Conservation (phyloP, 148 eudicot genomes). For the Camellia japonica region DNA sequence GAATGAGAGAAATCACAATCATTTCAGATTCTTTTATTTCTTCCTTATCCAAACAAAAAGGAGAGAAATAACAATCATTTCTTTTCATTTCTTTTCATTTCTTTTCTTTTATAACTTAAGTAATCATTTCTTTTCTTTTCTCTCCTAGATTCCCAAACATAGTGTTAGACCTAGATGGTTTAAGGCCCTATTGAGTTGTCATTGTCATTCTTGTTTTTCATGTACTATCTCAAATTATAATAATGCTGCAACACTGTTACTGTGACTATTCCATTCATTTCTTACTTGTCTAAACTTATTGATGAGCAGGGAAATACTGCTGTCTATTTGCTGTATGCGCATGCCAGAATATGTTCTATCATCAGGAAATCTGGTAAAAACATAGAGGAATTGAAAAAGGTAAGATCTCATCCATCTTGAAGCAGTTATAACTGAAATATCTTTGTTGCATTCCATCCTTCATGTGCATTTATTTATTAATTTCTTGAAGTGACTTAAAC, state of each 20-base stretch:
- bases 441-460: not conserved
- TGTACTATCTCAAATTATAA: not conserved
- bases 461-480: not conserved
- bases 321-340: constrained; percentile 89
- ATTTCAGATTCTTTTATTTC: too few species aligned
- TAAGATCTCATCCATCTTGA: constrained; percentile 23
- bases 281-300: not conserved
- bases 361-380: constrained; percentile 93
- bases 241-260: not conserved
- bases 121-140: too few species aligned
- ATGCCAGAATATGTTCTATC: constrained; percentile 95
- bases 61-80: too few species aligned
- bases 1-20: too few species aligned
- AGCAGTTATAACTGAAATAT: not conserved
- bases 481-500: not conserved
- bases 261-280: not conserved
- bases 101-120: too few species aligned
- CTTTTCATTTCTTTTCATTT: too few species aligned
- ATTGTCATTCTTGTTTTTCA: not conserved
- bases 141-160: too few species aligned
- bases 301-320: constrained; percentile 90
- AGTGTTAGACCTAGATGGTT: not conserved
- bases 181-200: not conserved
- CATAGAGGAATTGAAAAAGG: constrained; percentile 73
- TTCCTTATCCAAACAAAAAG: too few species aligned